Evolutionary conservation across 805 yeast genomes (phyloP).

Genomic region (Candida broadrunensis): DNA sequence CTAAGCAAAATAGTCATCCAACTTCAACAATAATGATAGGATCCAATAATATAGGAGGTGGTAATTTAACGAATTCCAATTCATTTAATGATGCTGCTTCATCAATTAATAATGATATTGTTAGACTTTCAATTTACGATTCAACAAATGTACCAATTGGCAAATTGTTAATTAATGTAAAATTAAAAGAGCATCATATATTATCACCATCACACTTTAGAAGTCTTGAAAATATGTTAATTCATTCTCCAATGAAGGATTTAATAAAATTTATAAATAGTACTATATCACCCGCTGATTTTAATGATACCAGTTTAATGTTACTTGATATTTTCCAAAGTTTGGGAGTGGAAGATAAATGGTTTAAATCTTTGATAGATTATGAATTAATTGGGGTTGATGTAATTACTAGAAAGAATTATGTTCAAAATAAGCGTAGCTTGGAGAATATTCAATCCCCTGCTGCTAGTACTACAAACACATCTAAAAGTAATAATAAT

Average conservation of each 20-base stretch:
- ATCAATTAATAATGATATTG: slow-evolving; percentile 26
- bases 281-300: slow-evolving; percentile 35
- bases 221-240: slow-evolving; percentile 59
- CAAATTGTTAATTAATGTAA: slow-evolving; percentile 50
- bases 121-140: slow-evolving; percentile 46
- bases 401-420: slow-evolving; percentile 40
- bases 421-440: slow-evolving; percentile 20
- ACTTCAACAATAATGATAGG: slow-evolving; percentile 34
- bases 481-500: slow-evolving; percentile 1
- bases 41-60: slow-evolving; percentile 14
- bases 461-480: background rate
- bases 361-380: slow-evolving; percentile 70
- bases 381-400: slow-evolving; percentile 57
- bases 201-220: slow-evolving; percentile 60
- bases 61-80: slow-evolving; percentile 15
- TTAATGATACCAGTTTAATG: slow-evolving; percentile 57
- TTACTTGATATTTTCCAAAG: slow-evolving; percentile 75
- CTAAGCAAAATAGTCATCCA: slow-evolving; percentile 23
- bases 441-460: slow-evolving; percentile 4
- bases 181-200: slow-evolving; percentile 51
- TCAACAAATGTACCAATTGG: slow-evolving; percentile 50
- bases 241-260: slow-evolving; percentile 49
- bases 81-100: slow-evolving; percentile 1
- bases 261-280: slow-evolving; percentile 48
- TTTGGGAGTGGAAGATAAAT: slow-evolving; percentile 61